Evolutionary conservation across 768 basidiomycete genomes (phyloP), one percentile per base, ranked within the genome.

Genomic region (Lentinula edodes): DNA sequence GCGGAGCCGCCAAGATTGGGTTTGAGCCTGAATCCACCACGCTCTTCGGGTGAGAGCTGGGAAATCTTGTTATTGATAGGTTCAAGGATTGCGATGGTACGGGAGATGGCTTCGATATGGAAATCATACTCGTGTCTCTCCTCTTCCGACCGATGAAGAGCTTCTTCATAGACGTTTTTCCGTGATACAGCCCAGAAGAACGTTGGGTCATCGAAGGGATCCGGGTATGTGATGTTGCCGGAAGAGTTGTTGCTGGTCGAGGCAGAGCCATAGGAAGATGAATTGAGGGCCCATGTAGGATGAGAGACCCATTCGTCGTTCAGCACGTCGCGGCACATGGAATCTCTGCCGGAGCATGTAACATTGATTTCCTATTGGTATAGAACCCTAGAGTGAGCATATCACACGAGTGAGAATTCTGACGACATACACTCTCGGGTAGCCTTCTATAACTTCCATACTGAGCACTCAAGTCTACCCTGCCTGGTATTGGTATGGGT

Each of bases 261-360:
- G 9, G 53, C 38, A 54, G 53, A 54, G 18, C 35, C 53, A 23
- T 56, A 56, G 20, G 55, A 56, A 32, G 55, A 56, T 10, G 55
- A 56, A 9, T 56, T 56, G 16, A 56, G 55, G 3, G 91, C 89
- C 87, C 93, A 96, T 1, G 93, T 91, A 1, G 97, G 95, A 70
- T 98, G 95, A 5, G 95, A 95, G 16, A 98, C 90, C 96, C 96
- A 99, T 66, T 96, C 93, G 70, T 99, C 97, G 70, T 99, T 99
- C 57, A 99, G 77, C 5, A 99, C 97, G 6, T 91, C 87, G 69
- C 88, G 90, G 73, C 96, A 98, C 89, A 98, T 95, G 20, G 94
- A 91, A 68, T 98, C 97, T 15, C 97, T 90, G 2, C 97, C 97
- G 2, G 95, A 91, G 69, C 97, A 99, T 0, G 89, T 78, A 13